These are phyloP conservation scores for Lepidopterella palustris DNA, from an alignment of 495 filamentous ascomycete species.

Conservation along the genomic window DNA sequence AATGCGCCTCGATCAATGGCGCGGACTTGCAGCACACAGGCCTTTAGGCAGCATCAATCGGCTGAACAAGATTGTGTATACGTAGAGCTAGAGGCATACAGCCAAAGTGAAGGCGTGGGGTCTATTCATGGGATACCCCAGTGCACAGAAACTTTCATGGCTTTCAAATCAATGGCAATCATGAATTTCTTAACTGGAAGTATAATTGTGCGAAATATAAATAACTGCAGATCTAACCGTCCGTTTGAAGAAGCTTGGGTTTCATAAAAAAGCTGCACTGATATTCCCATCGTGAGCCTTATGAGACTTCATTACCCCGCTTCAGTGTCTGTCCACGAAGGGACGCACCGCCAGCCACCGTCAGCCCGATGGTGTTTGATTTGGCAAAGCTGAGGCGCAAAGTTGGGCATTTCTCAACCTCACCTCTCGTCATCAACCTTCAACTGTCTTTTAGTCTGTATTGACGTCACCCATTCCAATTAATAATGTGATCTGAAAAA, in stretches of 20 bases:
- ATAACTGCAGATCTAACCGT: background rate
- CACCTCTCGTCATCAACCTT: background rate
- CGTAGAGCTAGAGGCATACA: slow-evolving; percentile 6
- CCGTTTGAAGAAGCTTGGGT: background rate
- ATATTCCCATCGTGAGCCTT: too few relatives aligned
- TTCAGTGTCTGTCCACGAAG: too few relatives aligned
- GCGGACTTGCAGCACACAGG: slow-evolving; percentile 7
- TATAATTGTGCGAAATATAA: background rate
- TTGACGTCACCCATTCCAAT: background rate
- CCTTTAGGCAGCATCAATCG: slow-evolving; percentile 19
- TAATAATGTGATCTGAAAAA: background rate
- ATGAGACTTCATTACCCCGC: too few relatives aligned
- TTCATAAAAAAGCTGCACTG: too few relatives aligned
- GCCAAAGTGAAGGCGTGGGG: background rate
- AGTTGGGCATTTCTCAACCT: background rate
- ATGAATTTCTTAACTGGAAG: background rate
- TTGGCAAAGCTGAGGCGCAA: background rate
- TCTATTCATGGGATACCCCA: background rate
- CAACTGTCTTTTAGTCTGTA: background rate
- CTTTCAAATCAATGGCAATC: too few relatives aligned
- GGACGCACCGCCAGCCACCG: too few relatives aligned
- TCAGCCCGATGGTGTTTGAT: too few relatives aligned
- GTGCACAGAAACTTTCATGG: too few relatives aligned
- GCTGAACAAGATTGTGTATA: slow-evolving; percentile 11
- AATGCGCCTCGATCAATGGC: slow-evolving; percentile 10